Percentiles rank a stretch among this genome's conserved stretches.
Evolutionary conservation across 2,329 filamentous ascomycete species (phyloP).

Genomic region (Nigrograna mackinnonii): DNA sequence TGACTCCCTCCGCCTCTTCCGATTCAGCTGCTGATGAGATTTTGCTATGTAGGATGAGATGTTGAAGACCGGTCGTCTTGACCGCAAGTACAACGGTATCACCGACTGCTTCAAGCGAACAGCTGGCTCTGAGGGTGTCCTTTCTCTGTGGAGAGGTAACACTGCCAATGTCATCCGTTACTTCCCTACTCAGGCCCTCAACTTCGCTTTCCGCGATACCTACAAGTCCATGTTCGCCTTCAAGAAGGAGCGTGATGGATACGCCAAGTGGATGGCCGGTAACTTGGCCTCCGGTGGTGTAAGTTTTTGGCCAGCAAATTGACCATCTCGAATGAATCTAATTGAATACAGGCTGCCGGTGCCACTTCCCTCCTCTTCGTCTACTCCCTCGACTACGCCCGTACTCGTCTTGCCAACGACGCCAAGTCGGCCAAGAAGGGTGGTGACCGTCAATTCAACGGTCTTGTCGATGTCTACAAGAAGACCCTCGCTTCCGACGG

Average conservation of each 20-base stretch:
- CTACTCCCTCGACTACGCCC: conserved; percentile 99
- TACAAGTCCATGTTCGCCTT: conserved; percentile 99
- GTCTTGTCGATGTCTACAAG: conserved; percentile 98
- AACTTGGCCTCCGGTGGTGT: conserved; percentile 99
- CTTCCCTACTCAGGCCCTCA: conserved; percentile 99
- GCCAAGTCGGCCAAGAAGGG: conserved; percentile 97
- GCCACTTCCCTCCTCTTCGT: conserved; percentile 99
- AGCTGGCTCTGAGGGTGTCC: conserved; percentile 85
- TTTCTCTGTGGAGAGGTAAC: conserved; percentile 99
- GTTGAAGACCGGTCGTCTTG: conserved; percentile 97
- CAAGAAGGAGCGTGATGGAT: conserved; percentile 99
- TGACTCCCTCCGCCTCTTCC: conserved; percentile 27
- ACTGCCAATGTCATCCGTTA: conserved; percentile 99
- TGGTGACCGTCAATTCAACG: conserved; percentile 99
- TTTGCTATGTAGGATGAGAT: conserved; percentile 84
- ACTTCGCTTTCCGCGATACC: conserved; percentile 99
- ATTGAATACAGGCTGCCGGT: conserved; percentile 75
- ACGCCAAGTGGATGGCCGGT: conserved; percentile 98
- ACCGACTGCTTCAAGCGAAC: conserved; percentile 94
- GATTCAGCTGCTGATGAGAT: conserved; percentile 20
- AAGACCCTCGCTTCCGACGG: conserved; percentile 99
- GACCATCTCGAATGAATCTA: conserved; percentile 9
- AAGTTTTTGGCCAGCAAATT: conserved; percentile 49
- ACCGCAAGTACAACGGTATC: conserved; percentile 95
- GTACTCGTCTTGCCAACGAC: conserved; percentile 99